These are phyloP conservation scores for Epichloe glyceriae DNA, from an alignment of 2,329 filamentous ascomycete genomes.

Conservation along the genomic window DNA sequence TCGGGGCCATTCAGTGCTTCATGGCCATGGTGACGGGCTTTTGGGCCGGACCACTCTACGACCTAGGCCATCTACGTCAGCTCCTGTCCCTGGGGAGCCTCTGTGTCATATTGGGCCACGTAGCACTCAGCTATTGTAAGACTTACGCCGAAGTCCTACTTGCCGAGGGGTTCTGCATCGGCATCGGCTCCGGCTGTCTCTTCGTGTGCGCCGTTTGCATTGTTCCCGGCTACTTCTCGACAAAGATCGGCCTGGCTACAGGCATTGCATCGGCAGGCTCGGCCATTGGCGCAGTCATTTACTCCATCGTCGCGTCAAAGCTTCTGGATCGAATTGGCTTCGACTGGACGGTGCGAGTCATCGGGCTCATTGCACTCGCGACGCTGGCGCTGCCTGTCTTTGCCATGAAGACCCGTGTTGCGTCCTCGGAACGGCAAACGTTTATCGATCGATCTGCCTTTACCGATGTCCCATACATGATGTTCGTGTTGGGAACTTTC, in stretches of 20 bases:
- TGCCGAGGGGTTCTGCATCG: conserved; percentile 25
- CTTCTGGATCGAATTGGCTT: conserved; percentile 40
- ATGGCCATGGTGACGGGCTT: conserved; percentile 27
- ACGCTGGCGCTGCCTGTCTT: conserved; percentile 22
- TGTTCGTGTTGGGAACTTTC: conserved; percentile 21
- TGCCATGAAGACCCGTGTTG: conserved; percentile 19
- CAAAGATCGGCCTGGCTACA: conserved; percentile 13
- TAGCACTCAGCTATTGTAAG: conserved; percentile 32
- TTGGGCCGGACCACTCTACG: conserved; percentile 28
- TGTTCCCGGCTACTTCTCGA: conserved; percentile 27
- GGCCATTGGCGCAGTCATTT: conserved; percentile 9
- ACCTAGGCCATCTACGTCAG: conserved; percentile 27
- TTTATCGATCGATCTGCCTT: conserved; percentile 38
- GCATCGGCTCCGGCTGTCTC: conserved; percentile 22
- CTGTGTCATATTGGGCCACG: conserved; percentile 26
- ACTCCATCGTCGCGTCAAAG: conserved; percentile 24
- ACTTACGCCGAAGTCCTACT: conserved; percentile 30
- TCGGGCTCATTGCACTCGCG: conserved; percentile 30
- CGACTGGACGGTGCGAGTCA: conserved; percentile 33
- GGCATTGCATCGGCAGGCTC: conserved; percentile 19
- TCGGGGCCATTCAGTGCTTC: conserved; percentile 29
- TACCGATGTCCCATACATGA: conserved; percentile 30
- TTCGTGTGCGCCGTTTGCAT: conserved; percentile 24
- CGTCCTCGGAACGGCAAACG: conserved; percentile 33
- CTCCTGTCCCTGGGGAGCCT: conserved; percentile 23